These are phyloP conservation scores for Lactarius evosmus DNA, from an alignment of 768 basidiomycete genomes.

Conservation along the genomic window DNA sequence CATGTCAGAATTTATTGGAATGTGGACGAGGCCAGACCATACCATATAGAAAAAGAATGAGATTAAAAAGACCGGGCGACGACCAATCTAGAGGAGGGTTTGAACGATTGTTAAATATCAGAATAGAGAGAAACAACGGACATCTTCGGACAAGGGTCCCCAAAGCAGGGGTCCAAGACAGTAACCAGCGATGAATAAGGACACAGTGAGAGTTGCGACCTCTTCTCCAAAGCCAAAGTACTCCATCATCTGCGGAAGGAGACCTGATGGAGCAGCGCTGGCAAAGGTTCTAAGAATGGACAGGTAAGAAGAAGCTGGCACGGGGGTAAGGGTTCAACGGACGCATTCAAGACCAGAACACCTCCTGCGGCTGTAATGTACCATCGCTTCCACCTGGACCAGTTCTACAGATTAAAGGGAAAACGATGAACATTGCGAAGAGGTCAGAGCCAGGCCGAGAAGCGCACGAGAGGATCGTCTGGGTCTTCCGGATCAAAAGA, in stretches of 20 bases:
- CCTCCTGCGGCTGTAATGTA: slow-evolving; percentile 50
- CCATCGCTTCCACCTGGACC: slow-evolving; percentile 47
- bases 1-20: slow-evolving; percentile 1
- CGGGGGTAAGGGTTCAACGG: slow-evolving; percentile 28
- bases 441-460: slow-evolving; percentile 9
- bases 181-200: slow-evolving; percentile 68
- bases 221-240: slow-evolving; percentile 50
- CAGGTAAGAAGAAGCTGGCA: slow-evolving; percentile 1
- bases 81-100: slow-evolving; percentile 37
- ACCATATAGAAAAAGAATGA: slow-evolving; percentile 57
- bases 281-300: slow-evolving; percentile 51
- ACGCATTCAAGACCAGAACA: slow-evolving; percentile 55
- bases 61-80: slow-evolving; percentile 54
- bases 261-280: slow-evolving; percentile 54
- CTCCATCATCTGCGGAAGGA: slow-evolving; percentile 43
- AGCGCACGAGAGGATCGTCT: slow-evolving; percentile 20
- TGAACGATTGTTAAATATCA: background rate
- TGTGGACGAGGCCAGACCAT: slow-evolving; percentile 7
- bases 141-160: slow-evolving; percentile 36
- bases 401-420: slow-evolving; percentile 42
- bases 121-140: slow-evolving; percentile 27
- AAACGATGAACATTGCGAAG: background rate
- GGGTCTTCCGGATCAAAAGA: slow-evolving; percentile 19
- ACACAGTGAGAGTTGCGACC: slow-evolving; percentile 52
- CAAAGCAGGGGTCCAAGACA: slow-evolving; percentile 39